These are phyloP conservation scores for Lepraria neglecta DNA, from an alignment of 495 filamentous ascomycete genomes.

Conservation along the genomic window DNA sequence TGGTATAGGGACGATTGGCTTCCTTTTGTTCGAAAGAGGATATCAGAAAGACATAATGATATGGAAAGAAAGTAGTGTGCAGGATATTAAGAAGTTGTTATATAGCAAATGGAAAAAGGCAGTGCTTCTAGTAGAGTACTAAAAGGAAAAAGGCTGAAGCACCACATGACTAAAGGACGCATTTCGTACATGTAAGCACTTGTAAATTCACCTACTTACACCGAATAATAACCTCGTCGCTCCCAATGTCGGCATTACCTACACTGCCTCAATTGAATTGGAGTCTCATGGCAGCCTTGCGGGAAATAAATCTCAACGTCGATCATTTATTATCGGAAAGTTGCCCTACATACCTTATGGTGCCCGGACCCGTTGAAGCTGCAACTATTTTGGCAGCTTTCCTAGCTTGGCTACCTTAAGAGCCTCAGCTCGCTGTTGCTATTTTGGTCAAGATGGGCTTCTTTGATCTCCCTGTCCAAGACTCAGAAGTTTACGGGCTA, in stretches of 20 bases:
- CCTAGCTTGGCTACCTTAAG: no score
- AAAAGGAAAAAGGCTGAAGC: no score
- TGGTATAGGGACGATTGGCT: neutral
- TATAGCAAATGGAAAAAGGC: no score
- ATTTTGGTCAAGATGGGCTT: neutral
- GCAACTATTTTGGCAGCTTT: no score
- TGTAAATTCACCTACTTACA: neutral
- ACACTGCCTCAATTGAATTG: neutral
- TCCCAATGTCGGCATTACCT: conserved; percentile 4
- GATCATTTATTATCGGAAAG: neutral
- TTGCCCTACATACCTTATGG: neutral
- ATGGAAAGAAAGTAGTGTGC: no score
- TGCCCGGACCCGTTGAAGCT: no score
- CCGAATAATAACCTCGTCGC: neutral
- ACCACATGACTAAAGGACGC: neutral
- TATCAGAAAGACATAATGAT: no score
- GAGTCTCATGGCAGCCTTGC: neutral
- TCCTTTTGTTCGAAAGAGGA: neutral
- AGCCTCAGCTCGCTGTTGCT: neutral
- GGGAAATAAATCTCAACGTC: neutral
- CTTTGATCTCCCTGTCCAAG: no score
- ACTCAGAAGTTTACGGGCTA: no score
- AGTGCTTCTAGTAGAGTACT: no score
- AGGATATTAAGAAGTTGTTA: no score
- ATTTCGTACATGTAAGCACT: neutral